Base-by-base conservation (phyloP, 768 basidiomycete species). In the Auriscalpium orientale region DNA sequence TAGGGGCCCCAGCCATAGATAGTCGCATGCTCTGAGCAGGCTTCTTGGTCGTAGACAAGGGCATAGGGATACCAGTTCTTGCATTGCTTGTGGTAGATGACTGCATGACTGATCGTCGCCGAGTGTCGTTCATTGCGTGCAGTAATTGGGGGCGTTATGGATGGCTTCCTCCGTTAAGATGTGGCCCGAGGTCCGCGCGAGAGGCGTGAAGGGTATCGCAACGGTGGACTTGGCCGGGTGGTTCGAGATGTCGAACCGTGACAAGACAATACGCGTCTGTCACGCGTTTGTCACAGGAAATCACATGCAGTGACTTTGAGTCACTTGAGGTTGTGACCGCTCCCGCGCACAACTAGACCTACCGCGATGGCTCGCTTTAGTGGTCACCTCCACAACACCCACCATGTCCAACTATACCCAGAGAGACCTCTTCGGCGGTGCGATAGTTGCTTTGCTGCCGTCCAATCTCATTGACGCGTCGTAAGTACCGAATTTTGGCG, bases 401-500 rank as follows among this genome's bases (percentile, higher is more conserved):
- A 21, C 7, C 18, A 60, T 64, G 60, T 51, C 58, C 28, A 57
- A 48, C 47, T 35, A 62, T 59, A 58, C 52, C 67, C 38, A 65
- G 18, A 75, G 79, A 59, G 68, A 77, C 7, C 80, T 99, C 0
- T 99, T 94, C 70, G 95, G 92, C 4, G 94, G 92, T 12, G 91
- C 90, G 12, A 91, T 99, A 56, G 78, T 74, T 7, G 77, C 81
- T 9, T 63, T 72, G 28, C 71, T 89, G 1, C 85, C 87, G 3
- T 20, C 60, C 1, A 58, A 70, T 56, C 80, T 91, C 58, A 62
- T 91, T 53, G 95, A 99, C 72, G 92, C 86, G 51, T 90, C 93
- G 95, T 97, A 72, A 58, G 91, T 72, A 58, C 18, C 12, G 35
- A 47, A 20, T n/a, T 44, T 34, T 33, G 38, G 54, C 51, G 49